These are phyloP conservation scores for Candida albicans DNA, from an alignment of 1,139 yeast species.

Conservation along the genomic window DNA sequence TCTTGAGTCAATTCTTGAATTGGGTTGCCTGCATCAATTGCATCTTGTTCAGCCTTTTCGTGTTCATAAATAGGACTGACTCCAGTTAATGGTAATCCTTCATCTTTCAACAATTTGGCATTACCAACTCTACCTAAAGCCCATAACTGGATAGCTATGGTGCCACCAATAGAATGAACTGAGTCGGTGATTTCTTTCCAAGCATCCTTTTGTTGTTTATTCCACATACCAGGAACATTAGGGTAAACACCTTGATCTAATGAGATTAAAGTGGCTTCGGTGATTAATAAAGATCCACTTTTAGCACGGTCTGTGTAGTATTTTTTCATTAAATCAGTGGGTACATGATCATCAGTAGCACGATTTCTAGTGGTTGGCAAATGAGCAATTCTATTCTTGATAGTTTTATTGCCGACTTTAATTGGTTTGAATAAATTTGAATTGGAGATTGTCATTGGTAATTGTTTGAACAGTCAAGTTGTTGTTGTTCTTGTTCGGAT, in stretches of 20 bases:
- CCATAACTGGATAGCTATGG: slow-evolving; percentile 58
- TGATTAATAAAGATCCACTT: slow-evolving; percentile 51
- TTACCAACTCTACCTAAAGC: slow-evolving; percentile 56
- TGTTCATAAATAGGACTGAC: slow-evolving; percentile 26
- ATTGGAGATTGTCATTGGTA: slow-evolving; percentile 10
- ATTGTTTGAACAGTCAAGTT: neutral
- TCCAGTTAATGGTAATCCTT: slow-evolving; percentile 26
- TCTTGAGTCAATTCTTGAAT: slow-evolving; percentile 42
- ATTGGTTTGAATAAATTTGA: slow-evolving; percentile 49
- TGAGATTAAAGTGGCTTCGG: slow-evolving; percentile 36
- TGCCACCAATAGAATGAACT: slow-evolving; percentile 16
- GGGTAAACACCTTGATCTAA: slow-evolving; percentile 37
- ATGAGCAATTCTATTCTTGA: slow-evolving; percentile 45
- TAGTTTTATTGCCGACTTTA: slow-evolving; percentile 39
- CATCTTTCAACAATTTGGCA: slow-evolving; percentile 39
- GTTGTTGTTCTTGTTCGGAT: neutral
- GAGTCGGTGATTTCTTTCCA: slow-evolving; percentile 53
- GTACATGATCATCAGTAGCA: slow-evolving; percentile 43
- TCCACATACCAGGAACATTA: slow-evolving; percentile 57
- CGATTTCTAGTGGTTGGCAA: slow-evolving; percentile 60
- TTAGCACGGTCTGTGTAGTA: slow-evolving; percentile 57
- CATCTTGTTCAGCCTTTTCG: slow-evolving; percentile 26
- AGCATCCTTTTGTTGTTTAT: slow-evolving; percentile 43
- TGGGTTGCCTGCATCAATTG: slow-evolving; percentile 31
- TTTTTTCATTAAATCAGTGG: slow-evolving; percentile 46